Conservation (phyloP, 192 early-diverging fungal species). For the Pilobolus umbonatus region DNA sequence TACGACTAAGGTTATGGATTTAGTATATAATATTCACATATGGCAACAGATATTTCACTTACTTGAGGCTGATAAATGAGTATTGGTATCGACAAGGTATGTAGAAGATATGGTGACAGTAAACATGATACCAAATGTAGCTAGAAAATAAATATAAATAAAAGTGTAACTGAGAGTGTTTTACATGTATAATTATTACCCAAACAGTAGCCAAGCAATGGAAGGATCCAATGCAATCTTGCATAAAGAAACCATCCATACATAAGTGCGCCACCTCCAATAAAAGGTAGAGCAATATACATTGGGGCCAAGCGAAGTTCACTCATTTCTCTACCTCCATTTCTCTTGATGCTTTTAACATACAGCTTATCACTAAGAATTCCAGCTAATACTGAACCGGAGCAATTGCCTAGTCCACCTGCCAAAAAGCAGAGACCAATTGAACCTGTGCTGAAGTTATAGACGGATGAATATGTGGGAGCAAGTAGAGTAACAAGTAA, state of each 20-base stretch:
- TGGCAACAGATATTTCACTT: background rate
- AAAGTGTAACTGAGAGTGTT: background rate
- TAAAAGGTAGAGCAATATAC: conserved; percentile 15
- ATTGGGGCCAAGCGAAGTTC: conserved; percentile 18
- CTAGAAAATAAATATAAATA: background rate
- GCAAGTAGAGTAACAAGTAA: conserved; percentile 41
- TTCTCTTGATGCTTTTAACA: background rate
- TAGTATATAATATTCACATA: background rate
- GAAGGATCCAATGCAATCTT: background rate
- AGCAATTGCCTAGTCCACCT: conserved; percentile 40
- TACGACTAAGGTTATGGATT: conserved; percentile 1
- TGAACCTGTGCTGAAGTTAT: conserved; percentile 34
- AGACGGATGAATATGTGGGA: conserved; percentile 36
- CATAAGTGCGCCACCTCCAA: conserved; percentile 3
- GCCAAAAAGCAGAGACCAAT: conserved; percentile 47
- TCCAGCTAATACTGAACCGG: conserved; percentile 40
- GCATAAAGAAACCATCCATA: conserved; percentile 22
- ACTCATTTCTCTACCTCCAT: background rate
- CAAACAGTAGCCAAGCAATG: background rate
- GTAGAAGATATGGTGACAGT: conserved; percentile 16
- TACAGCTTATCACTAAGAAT: conserved; percentile 1
- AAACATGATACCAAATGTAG: conserved; percentile 20
- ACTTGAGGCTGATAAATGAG: conserved; percentile 17
- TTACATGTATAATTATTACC: background rate
- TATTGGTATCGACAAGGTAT: conserved; percentile 13